phyloP scores from a whole-genome alignment of 768 basidiomycete genomes.

The Serendipita vermifera region DNA sequence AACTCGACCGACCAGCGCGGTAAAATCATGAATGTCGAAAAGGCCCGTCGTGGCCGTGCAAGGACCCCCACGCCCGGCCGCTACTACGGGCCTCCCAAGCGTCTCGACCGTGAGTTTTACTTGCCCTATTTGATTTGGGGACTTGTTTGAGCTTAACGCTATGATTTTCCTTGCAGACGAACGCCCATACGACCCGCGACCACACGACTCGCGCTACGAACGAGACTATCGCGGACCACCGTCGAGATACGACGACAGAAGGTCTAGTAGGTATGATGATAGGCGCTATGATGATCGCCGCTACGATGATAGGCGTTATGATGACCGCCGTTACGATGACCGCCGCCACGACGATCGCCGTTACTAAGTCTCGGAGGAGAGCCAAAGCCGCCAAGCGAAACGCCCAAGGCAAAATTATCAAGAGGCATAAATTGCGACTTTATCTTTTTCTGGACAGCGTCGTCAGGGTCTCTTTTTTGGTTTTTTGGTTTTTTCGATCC shows the following conservation, averaged over 20 bases:
- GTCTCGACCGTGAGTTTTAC: constrained; percentile 35
- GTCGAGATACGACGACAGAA: constrained; percentile 32
- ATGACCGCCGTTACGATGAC: constrained; percentile 33
- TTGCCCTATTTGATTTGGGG: constrained; percentile 9
- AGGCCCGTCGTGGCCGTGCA: constrained; percentile 81
- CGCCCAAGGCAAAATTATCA: too few relatives aligned
- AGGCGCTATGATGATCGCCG: constrained; percentile 29
- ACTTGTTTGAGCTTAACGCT: neutral
- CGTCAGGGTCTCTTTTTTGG: too few relatives aligned
- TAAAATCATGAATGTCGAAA: constrained; percentile 79
- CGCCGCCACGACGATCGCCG: constrained; percentile 15
- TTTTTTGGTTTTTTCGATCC: too few relatives aligned
- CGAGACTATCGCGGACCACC: constrained; percentile 31
- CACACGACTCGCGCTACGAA: constrained; percentile 78
- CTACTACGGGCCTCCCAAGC: constrained; percentile 89
- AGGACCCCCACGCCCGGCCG: constrained; percentile 87
- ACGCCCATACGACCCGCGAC: constrained; percentile 82
- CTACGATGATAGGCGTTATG: constrained; percentile 31
- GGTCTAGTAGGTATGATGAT: constrained; percentile 26
- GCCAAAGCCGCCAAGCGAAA: too few relatives aligned
- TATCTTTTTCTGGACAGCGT: too few relatives aligned
- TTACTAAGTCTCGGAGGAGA: too few relatives aligned
- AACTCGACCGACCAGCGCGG: constrained; percentile 79
- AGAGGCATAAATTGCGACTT: too few relatives aligned
- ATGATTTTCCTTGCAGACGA: constrained; percentile 38